Evolutionary conservation across 495 filamentous ascomycete species (phyloP).

Genomic region (Penicillium argentinense): DNA sequence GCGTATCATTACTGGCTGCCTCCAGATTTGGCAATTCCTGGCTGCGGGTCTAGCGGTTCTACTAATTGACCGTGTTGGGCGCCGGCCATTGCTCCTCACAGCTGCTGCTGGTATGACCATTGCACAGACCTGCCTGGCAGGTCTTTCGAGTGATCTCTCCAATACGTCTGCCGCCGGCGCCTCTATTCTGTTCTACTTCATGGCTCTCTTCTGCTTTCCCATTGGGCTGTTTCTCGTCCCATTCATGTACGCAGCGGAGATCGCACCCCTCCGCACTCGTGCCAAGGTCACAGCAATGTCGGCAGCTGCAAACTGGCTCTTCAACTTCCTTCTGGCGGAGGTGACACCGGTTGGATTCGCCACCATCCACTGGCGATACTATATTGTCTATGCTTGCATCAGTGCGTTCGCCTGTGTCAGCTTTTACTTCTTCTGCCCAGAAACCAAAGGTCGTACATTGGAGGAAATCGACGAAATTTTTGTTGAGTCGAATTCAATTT

Average conservation of each 20-base stretch:
- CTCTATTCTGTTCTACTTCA: constrained; percentile 55
- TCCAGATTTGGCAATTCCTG: constrained; percentile 30
- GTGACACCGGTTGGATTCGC: constrained; percentile 28
- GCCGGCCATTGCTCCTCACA: constrained; percentile 57
- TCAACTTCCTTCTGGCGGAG: constrained; percentile 33
- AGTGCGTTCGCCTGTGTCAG: constrained; percentile 31
- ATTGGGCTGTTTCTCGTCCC: constrained; percentile 63
- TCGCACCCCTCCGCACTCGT: constrained; percentile 65
- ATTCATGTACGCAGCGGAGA: constrained; percentile 69
- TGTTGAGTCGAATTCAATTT: constrained; percentile 39
- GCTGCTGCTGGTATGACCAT: constrained; percentile 59
- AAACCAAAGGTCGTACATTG: constrained; percentile 44
- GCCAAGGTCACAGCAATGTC: constrained; percentile 51
- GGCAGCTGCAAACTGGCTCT: constrained; percentile 31
- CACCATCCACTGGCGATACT: constrained; percentile 47
- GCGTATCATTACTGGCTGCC: constrained; percentile 22
- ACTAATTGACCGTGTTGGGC: constrained; percentile 27
- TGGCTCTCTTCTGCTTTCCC: constrained; percentile 66
- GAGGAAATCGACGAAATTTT: constrained; percentile 53
- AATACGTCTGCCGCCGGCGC: constrained; percentile 31
- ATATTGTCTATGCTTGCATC: constrained; percentile 49
- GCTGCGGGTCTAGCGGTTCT: constrained; percentile 24
- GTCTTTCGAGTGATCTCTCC: constrained; percentile 28
- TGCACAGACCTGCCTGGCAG: constrained; percentile 59
- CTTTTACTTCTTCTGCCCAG: constrained; percentile 44